Conservation (phyloP, 2,329 filamentous ascomycete species). For the Monosporascus sp. region DNA sequence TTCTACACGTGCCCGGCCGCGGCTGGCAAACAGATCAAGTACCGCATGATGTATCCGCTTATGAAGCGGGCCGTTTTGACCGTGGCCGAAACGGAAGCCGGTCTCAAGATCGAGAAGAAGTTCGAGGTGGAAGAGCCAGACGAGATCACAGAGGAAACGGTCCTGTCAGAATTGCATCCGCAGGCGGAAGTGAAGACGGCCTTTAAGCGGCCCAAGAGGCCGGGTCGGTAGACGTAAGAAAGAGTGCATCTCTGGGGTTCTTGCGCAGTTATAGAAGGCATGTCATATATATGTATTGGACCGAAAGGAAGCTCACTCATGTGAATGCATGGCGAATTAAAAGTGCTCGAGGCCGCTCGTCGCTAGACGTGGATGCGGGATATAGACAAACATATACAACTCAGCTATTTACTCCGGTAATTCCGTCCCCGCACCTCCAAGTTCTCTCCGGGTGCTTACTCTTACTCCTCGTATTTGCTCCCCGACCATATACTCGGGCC, state of each 20-base stretch:
- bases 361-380: too few species aligned
- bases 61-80: constrained; percentile 62
- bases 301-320: background rate
- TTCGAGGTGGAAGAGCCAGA: constrained; percentile 62
- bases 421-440: too few species aligned
- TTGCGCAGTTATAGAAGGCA: constrained; percentile 3
- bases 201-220: constrained; percentile 75
- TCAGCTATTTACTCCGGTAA: too few species aligned
- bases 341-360: too few species aligned
- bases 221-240: constrained; percentile 48
- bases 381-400: too few species aligned
- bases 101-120: constrained; percentile 63
- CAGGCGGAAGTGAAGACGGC: constrained; percentile 59
- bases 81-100: constrained; percentile 61
- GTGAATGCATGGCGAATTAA: too few species aligned
- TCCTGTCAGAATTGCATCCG: constrained; percentile 64
- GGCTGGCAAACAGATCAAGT: constrained; percentile 65
- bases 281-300: background rate
- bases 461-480: constrained; percentile 62
- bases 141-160: constrained; percentile 63
- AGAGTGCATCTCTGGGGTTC: background rate
- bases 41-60: constrained; percentile 77
- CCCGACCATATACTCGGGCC: constrained; percentile 53
- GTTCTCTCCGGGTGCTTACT: background rate
- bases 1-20: constrained; percentile 75